Evolutionary conservation across 2,329 filamentous ascomycete genomes (phyloP), one percentile per base, ranked within the genome.

Genomic region (Plectosphaerella cucumerina): DNA sequence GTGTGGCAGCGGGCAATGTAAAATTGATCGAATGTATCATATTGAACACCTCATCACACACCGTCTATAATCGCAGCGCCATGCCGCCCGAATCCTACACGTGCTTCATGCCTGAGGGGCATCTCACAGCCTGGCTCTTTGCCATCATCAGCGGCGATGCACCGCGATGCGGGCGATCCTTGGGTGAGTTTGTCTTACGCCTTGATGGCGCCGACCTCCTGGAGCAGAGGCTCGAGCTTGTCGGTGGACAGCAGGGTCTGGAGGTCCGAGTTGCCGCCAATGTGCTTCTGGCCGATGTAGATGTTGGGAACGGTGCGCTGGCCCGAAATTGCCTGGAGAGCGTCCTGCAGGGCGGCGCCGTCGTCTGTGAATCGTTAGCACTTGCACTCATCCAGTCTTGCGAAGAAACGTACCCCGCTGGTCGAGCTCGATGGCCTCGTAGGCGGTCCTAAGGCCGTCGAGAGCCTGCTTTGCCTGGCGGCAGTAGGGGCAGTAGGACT

Each of bases 401-500:
- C n/a, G n/a, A n/a, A n/a, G n/a, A n/a, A 47, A 83, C 86, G 50
- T 77, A 94, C 89, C 77, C 60, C 89, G 80, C 74, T 92, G 74
- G 74, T 99, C 92, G 56, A 99, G 78, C 79, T 99, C 94, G 52
- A 94, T 75, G 50, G 81, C 67, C 64, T 81, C 84, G 71, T 82
- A 92, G 61, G 91, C 87, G 55, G 89, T 89, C 58, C 85, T 84
- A 52, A 84, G 61, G 52, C 83, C 76, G 64, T 78, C 81, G 61
- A 99, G 77, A 47, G 90, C 78, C 51, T 77, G 65, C 84, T 97
- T 97, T 60, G 87, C 84, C 53, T 85, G 78, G 52, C 74, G 79
- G 81, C 93, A 97, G 82, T 96, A 95, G 12, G 92, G 91, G 82
- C 94, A 99, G 77, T 90, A 96, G 15, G 87, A 90, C 78, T 99